These are phyloP conservation scores for Exophiala sideris DNA, from an alignment of 2,329 filamentous ascomycete species.

Conservation along the genomic window DNA sequence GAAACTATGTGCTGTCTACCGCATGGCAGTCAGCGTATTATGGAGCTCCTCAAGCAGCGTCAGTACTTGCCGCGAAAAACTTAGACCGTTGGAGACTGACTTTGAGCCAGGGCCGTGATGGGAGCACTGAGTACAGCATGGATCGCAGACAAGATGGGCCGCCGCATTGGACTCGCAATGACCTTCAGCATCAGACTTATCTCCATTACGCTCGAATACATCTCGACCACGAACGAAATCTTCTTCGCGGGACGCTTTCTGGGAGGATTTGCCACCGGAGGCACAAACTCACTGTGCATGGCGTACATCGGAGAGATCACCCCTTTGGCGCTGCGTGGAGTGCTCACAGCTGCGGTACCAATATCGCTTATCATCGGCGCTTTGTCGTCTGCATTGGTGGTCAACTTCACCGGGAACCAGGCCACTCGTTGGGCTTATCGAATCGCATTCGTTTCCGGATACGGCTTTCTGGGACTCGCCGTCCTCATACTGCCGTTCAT, in stretches of 20 bases:
- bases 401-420: constrained; percentile 39
- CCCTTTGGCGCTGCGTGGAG: constrained; percentile 47
- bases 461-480: constrained; percentile 40
- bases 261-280: constrained; percentile 46
- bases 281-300: constrained; percentile 48
- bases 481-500: constrained; percentile 26
- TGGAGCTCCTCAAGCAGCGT: constrained; percentile 20
- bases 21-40: constrained; percentile 52
- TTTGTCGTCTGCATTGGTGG: constrained; percentile 38
- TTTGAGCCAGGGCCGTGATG: constrained; percentile 2
- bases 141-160: constrained; percentile 42
- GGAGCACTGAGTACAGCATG: constrained; percentile 28
- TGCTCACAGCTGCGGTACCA: constrained; percentile 45
- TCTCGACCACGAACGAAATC: constrained; percentile 31
- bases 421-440: constrained; percentile 44
- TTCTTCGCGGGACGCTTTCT: constrained; percentile 48
- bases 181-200: constrained; percentile 10
- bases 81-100: neutral
- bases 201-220: constrained; percentile 35
- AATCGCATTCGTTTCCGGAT: constrained; percentile 42
- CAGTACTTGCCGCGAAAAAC: neutral
- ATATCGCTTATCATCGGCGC: constrained; percentile 42
- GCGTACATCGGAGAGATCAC: constrained; percentile 41
- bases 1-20: constrained; percentile 44
- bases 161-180: constrained; percentile 29